These are phyloP conservation scores for Macrophomina tecta DNA, from an alignment of 2,329 filamentous ascomycete genomes.

Conservation along the genomic window DNA sequence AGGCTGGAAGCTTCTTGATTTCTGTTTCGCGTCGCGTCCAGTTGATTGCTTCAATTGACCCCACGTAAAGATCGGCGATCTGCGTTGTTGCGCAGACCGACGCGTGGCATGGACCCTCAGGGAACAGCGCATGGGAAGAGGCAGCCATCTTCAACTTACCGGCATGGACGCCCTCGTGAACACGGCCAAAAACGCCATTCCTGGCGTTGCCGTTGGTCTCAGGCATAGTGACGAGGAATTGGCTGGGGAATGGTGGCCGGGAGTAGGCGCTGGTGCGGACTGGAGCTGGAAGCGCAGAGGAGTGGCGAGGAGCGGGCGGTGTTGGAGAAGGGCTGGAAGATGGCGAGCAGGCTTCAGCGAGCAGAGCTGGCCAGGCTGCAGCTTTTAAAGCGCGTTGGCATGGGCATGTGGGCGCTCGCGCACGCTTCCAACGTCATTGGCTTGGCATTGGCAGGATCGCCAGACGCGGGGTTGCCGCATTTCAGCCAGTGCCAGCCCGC, in stretches of 20 bases:
- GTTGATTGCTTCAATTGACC: neutral
- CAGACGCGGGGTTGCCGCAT: slow-evolving; percentile 11
- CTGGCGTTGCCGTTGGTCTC: slow-evolving; percentile 26
- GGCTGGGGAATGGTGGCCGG: neutral
- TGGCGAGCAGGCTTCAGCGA: neutral
- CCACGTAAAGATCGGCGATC: neutral
- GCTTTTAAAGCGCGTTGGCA: slow-evolving; percentile 11
- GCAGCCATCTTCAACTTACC: slow-evolving; percentile 3
- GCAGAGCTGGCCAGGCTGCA: neutral
- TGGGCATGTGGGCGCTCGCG: slow-evolving; percentile 7
- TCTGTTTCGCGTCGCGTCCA: neutral
- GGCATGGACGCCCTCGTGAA: slow-evolving; percentile 28
- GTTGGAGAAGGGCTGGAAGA: neutral
- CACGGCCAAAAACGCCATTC: slow-evolving; percentile 15
- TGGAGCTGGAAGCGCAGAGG: neutral
- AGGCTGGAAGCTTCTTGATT: neutral
- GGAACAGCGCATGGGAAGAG: neutral
- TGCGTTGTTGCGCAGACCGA: neutral
- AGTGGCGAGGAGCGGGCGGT: neutral
- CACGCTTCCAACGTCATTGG: slow-evolving; percentile 14
- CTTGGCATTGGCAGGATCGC: neutral
- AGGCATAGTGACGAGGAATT: slow-evolving; percentile 21
- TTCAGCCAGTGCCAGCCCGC: no score
- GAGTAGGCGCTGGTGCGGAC: neutral
- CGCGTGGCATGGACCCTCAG: neutral